A percentile compares a stretch with the other conserved stretches of the same genome.
phyloP scores from a whole-genome alignment of 768 basidiomycete genomes.

The Sistotremastrum niveocremeum region DNA sequence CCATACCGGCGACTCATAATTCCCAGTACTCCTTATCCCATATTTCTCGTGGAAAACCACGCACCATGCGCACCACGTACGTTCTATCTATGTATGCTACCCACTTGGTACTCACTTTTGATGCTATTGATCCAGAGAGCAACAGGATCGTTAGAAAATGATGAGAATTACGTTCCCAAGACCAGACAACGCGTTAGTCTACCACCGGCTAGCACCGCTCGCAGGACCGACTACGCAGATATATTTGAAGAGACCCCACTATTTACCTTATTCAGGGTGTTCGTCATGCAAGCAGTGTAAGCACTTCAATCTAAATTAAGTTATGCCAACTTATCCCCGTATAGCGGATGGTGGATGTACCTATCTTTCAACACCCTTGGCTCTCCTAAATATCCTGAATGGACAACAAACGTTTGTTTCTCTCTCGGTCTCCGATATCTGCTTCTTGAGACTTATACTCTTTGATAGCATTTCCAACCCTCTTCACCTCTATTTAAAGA shows the following conservation, averaged over 20 bases:
- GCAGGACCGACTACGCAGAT: slow-evolving; percentile 15
- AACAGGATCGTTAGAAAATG: slow-evolving; percentile 16
- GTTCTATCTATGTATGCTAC: slow-evolving; percentile 1
- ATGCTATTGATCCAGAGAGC: slow-evolving; percentile 10
- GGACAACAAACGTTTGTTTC: no score
- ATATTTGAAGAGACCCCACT: slow-evolving; percentile 19
- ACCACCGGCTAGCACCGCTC: slow-evolving; percentile 12
- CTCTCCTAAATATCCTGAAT: neutral
- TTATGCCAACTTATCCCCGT: neutral
- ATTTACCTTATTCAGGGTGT: slow-evolving; percentile 13
- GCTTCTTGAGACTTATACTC: neutral
- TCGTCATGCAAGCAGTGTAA: slow-evolving; percentile 14
- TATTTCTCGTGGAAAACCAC: slow-evolving; percentile 19
- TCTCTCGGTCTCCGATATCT: neutral
- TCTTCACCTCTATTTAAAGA: slow-evolving; percentile 12
- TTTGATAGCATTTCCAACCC: slow-evolving; percentile 13
- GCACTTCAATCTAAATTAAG: neutral
- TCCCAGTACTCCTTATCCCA: slow-evolving; percentile 16
- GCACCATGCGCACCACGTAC: slow-evolving; percentile 18
- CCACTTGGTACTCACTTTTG: neutral
- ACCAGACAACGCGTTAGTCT: slow-evolving; percentile 13
- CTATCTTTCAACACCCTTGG: slow-evolving; percentile 8
- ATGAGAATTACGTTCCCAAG: slow-evolving; percentile 19
- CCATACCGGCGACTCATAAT: no score
- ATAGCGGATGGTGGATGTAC: slow-evolving; percentile 16